Percentiles rank a stretch among this genome's conserved stretches.
Evolutionary conservation across 1,284 basidiomycete species (phyloP).

Genomic region (Mycena citricolor): DNA sequence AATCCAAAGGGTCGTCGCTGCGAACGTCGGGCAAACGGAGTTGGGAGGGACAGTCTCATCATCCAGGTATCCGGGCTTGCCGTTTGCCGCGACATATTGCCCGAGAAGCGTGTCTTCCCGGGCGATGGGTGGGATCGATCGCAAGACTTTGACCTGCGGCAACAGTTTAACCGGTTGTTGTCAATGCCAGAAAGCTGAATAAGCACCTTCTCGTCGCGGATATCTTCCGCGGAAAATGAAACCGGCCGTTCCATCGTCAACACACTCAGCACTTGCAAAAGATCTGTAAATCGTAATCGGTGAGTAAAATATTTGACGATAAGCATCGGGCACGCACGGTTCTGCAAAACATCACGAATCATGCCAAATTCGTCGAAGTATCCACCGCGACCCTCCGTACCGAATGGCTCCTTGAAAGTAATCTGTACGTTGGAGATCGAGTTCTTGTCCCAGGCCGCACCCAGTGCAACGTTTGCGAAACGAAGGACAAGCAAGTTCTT

Average conservation of each 20-base stretch:
- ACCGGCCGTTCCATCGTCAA: slow-evolving; percentile 96
- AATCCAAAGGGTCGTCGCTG: slow-evolving; percentile 85
- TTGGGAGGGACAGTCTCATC: slow-evolving; percentile 91
- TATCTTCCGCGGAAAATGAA: slow-evolving; percentile 95
- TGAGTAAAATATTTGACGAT: slow-evolving; percentile 3
- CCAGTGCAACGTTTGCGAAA: slow-evolving; percentile 89
- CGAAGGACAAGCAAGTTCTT: slow-evolving; percentile 94
- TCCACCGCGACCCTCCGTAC: slow-evolving; percentile 94
- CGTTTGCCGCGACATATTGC: slow-evolving; percentile 85
- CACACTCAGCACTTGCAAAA: slow-evolving; percentile 89
- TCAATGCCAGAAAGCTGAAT: background rate
- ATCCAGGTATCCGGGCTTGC: slow-evolving; percentile 96
- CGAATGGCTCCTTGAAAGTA: slow-evolving; percentile 98
- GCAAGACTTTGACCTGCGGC: slow-evolving; percentile 87
- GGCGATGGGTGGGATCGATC: slow-evolving; percentile 82
- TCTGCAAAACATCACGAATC: slow-evolving; percentile 94
- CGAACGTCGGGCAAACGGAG: slow-evolving; percentile 91
- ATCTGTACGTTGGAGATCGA: slow-evolving; percentile 95
- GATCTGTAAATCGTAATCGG: slow-evolving; percentile 51
- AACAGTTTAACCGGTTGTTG: slow-evolving; percentile 7
- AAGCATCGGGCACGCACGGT: slow-evolving; percentile 56
- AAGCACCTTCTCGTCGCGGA: slow-evolving; percentile 92
- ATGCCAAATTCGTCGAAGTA: slow-evolving; percentile 99
- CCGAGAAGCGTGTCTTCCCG: slow-evolving; percentile 82
- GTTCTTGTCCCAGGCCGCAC: slow-evolving; percentile 90